Evolutionary conservation across 768 basidiomycete genomes (phyloP).

Genomic region (Suillus paluster): DNA sequence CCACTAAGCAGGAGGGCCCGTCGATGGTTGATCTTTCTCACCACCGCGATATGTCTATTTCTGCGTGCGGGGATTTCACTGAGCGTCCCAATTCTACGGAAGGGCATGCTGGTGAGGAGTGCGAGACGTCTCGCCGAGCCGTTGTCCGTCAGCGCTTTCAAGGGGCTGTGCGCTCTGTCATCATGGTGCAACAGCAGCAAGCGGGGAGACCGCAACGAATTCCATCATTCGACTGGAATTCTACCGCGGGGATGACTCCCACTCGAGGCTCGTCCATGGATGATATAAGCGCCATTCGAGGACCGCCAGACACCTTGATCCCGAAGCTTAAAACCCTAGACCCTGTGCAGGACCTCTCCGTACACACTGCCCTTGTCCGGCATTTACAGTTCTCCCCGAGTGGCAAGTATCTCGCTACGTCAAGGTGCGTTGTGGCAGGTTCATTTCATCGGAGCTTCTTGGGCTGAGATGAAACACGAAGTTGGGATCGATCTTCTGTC

Average conservation of each 20-base stretch:
- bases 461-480: slow-evolving; percentile 17
- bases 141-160: slow-evolving; percentile 41
- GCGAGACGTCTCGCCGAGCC: slow-evolving; percentile 24
- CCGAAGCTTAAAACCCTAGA: slow-evolving; percentile 46
- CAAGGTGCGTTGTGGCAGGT: slow-evolving; percentile 39
- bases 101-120: slow-evolving; percentile 29
- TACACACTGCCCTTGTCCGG: slow-evolving; percentile 55
- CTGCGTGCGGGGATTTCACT: slow-evolving; percentile 24
- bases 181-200: slow-evolving; percentile 41
- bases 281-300: slow-evolving; percentile 32
- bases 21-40: neutral
- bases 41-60: slow-evolving; percentile 21
- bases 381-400: slow-evolving; percentile 62
- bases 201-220: slow-evolving; percentile 31
- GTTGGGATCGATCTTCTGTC: slow-evolving; percentile 56
- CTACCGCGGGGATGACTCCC: neutral
- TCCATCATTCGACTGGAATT: neutral
- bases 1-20: neutral
- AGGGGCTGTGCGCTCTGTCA: slow-evolving; percentile 50
- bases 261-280: slow-evolving; percentile 30
- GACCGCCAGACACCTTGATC: slow-evolving; percentile 43
- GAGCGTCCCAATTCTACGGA: slow-evolving; percentile 31
- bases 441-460: slow-evolving; percentile 4
- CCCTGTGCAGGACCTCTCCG: slow-evolving; percentile 46
- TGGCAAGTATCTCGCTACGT: slow-evolving; percentile 56